Evolutionary conservation across 441 rosid species (phyloP).

Genomic region (Populus hybrid): DNA sequence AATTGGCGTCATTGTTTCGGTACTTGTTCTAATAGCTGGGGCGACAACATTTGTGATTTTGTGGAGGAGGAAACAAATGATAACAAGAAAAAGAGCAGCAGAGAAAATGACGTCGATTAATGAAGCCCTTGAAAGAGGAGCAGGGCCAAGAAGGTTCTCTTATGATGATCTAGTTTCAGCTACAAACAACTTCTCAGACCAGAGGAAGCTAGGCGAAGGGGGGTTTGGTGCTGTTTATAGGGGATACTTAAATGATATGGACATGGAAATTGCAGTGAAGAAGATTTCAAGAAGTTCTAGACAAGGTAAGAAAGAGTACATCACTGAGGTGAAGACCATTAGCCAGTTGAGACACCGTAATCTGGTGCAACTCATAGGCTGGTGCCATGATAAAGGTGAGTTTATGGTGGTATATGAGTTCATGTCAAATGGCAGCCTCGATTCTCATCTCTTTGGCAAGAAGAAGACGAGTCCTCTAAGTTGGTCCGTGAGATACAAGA

Average conservation of each 20-base stretch:
- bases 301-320: conserved; percentile 51
- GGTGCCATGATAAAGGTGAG: conserved; percentile 52
- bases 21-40: conserved; percentile 13
- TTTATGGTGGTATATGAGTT: conserved; percentile 47
- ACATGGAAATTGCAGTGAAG: conserved; percentile 42
- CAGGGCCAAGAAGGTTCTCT: conserved; percentile 60
- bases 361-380: conserved; percentile 57
- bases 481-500: conserved; percentile 41
- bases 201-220: conserved; percentile 55
- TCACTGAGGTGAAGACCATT: conserved; percentile 51
- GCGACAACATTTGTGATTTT: background rate
- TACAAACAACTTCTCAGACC: conserved; percentile 46
- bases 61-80: conserved; percentile 4
- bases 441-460: conserved; percentile 40
- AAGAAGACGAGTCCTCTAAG: conserved; percentile 21
- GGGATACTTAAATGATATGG: conserved; percentile 36
- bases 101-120: conserved; percentile 30
- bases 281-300: conserved; percentile 40
- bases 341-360: conserved; percentile 53
- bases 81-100: conserved; percentile 3
- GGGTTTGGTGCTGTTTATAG: conserved; percentile 60
- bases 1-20: conserved; percentile 23
- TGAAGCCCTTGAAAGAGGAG: conserved; percentile 49
- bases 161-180: conserved; percentile 47
- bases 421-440: conserved; percentile 60